A percentile compares a stretch with the other conserved stretches of the same genome.
These are phyloP conservation scores for Lepidium aucheri DNA, from an alignment of 345 rosid species.

Conservation along the genomic window DNA sequence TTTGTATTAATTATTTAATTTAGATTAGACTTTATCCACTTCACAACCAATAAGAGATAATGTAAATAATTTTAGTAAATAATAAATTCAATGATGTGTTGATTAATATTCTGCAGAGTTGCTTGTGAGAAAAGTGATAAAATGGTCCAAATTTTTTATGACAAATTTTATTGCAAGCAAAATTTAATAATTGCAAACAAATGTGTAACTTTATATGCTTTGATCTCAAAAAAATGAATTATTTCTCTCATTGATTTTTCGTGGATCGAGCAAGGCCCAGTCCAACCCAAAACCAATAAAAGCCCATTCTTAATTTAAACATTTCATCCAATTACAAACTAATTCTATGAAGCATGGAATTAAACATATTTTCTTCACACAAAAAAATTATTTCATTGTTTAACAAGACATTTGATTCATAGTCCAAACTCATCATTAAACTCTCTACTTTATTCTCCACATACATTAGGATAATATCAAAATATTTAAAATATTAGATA, in stretches of 20 bases:
- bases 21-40: constrained; percentile 13
- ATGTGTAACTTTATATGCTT: too few relatives aligned
- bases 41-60: neutral
- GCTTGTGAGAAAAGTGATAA: constrained; percentile 24
- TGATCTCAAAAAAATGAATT: neutral
- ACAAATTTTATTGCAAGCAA: constrained; percentile 11
- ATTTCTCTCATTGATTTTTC: neutral
- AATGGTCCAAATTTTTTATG: constrained; percentile 13
- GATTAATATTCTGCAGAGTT: neutral
- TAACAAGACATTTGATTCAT: too few relatives aligned
- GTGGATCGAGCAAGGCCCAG: neutral
- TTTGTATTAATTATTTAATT: neutral
- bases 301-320: neutral
- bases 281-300: neutral
- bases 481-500: too few relatives aligned
- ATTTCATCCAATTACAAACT: neutral
- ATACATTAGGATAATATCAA: too few relatives aligned
- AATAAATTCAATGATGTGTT: neutral
- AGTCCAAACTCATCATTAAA: too few relatives aligned
- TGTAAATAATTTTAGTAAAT: neutral
- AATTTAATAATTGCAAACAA: neutral
- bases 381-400: too few relatives aligned
- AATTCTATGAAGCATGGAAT: too few relatives aligned
- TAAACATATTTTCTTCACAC: too few relatives aligned
- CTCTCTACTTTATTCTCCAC: too few relatives aligned